These are phyloP conservation scores for Thraustochytrium sp. DNA, from an alignment of 352 stramenopile species.

Conservation along the genomic window DNA sequence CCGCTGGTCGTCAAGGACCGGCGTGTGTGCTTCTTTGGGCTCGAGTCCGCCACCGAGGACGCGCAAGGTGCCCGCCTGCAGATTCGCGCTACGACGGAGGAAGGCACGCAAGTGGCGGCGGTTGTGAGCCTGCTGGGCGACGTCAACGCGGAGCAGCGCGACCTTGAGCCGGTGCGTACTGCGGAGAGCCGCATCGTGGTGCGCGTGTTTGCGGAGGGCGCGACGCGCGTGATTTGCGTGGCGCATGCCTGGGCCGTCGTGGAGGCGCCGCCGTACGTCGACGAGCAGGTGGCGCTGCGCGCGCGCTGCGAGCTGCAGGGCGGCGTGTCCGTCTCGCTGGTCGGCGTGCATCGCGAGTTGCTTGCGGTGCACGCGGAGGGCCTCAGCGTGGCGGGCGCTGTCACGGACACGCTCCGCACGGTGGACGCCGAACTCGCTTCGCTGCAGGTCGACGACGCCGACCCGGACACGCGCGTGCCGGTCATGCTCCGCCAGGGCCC, in stretches of 20 bases:
- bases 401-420: neutral
- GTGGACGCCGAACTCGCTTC: neutral
- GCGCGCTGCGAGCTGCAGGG: slow-evolving; percentile 7
- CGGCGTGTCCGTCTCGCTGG: neutral
- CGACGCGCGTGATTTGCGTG: slow-evolving; percentile 6
- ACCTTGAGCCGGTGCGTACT: neutral
- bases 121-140: neutral
- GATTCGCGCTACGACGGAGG: neutral
- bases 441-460: slow-evolving; percentile 20
- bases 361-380: slow-evolving; percentile 1
- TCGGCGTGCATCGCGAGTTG: slow-evolving; percentile 15
- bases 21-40: neutral
- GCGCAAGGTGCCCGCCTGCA: neutral
- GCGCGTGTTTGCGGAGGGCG: neutral
- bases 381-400: neutral
- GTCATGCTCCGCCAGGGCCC: neutral
- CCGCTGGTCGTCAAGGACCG: slow-evolving; percentile 12
- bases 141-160: neutral
- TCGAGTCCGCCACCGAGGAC: neutral
- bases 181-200: neutral
- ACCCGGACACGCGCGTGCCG: neutral
- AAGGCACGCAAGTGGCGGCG: neutral
- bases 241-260: slow-evolving; percentile 22
- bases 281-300: neutral
- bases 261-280: slow-evolving; percentile 17